Conservation (phyloP, 2,329 filamentous ascomycete genomes). For the Acrodontium crateriforme region DNA sequence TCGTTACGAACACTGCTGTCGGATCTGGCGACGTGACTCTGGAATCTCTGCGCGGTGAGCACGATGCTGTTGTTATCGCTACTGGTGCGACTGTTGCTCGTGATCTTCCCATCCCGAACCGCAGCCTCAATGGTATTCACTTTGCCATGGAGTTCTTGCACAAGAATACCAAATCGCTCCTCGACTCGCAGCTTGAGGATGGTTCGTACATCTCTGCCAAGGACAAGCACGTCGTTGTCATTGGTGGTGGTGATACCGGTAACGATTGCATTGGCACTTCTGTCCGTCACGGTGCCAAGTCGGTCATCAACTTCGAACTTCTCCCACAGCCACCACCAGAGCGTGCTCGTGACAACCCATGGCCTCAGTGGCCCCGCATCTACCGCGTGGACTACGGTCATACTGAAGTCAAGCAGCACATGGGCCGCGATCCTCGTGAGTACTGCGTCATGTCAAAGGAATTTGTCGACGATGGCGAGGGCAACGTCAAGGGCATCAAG, state of each 20-base stretch:
- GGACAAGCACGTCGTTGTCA: conserved; percentile 90
- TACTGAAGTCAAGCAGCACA: conserved; percentile 88
- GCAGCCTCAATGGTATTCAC: conserved; percentile 80
- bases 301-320: conserved; percentile 91
- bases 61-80: conserved; percentile 78
- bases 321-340: conserved; percentile 83
- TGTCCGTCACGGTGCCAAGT: conserved; percentile 88
- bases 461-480: conserved; percentile 77
- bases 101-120: conserved; percentile 80
- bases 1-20: conserved; percentile 64
- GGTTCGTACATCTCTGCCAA: conserved; percentile 85
- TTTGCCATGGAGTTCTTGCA: conserved; percentile 96
- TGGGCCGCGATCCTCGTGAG: conserved; percentile 89
- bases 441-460: conserved; percentile 98
- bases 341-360: conserved; percentile 87
- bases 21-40: conserved; percentile 59
- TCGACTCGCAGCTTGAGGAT: conserved; percentile 78
- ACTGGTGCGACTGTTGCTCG: conserved; percentile 88
- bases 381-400: conserved; percentile 98
- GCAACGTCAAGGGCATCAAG: conserved; percentile 90
- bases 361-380: conserved; percentile 96
- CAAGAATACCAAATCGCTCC: conserved; percentile 92
- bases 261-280: conserved; percentile 98
- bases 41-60: conserved; percentile 54
- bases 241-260: conserved; percentile 93